These are phyloP conservation scores for Trametes cingulata DNA, from an alignment of 768 basidiomycete genomes.

Conservation along the genomic window DNA sequence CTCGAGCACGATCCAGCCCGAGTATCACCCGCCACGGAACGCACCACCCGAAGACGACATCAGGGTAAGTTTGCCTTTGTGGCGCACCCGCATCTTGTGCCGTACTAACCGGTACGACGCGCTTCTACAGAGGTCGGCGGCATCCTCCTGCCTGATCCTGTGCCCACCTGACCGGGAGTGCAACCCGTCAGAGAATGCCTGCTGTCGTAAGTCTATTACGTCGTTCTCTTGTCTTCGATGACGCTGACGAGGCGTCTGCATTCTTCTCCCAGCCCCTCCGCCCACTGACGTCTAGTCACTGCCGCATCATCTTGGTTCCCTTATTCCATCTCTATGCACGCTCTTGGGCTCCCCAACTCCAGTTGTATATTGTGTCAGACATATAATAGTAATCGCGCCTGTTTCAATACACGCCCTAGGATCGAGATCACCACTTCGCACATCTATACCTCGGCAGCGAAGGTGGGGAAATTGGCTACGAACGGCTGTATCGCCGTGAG, in stretches of 20 bases:
- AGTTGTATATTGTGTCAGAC: slow-evolving; percentile 22
- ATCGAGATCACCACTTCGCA: not conserved
- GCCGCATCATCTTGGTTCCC: not conserved
- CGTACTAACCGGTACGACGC: slow-evolving; percentile 7
- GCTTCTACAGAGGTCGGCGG: slow-evolving; percentile 43
- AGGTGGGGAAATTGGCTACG: slow-evolving; percentile 73
- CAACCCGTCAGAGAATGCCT: slow-evolving; percentile 67
- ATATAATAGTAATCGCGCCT: no score
- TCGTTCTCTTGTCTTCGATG: not conserved
- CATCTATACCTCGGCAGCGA: slow-evolving; percentile 40
- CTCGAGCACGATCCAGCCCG: slow-evolving; percentile 92
- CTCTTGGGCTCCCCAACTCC: slow-evolving; percentile 30
- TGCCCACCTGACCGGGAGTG: slow-evolving; percentile 73
- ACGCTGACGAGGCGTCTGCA: not conserved
- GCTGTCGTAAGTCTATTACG: slow-evolving; percentile 66
- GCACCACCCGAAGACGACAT: slow-evolving; percentile 47
- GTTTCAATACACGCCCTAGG: not conserved
- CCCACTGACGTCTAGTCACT: slow-evolving; percentile 41
- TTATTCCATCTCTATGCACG: not conserved
- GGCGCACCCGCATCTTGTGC: not conserved
- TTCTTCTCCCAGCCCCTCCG: slow-evolving; percentile 44
- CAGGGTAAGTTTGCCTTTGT: slow-evolving; percentile 42
- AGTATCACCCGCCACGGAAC: slow-evolving; percentile 53
- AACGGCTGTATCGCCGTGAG: slow-evolving; percentile 64
- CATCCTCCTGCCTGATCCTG: slow-evolving; percentile 67